These are phyloP conservation scores for Rhodotorula sphaerocarpa DNA, from an alignment of 768 basidiomycete genomes.

Conservation along the genomic window DNA sequence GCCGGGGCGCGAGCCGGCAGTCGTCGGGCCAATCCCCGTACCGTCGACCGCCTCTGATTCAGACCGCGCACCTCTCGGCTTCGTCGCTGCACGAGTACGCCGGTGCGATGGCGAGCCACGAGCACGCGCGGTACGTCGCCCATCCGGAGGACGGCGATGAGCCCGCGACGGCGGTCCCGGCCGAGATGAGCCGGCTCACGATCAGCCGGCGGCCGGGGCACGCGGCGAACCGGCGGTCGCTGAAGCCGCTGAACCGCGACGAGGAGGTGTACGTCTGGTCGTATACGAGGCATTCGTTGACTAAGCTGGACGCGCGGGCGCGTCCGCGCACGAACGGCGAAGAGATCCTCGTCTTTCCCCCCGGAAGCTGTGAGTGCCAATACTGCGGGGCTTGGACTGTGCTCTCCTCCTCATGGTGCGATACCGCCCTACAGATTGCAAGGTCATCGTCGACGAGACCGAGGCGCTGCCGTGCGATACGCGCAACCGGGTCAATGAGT, in stretches of 20 bases:
- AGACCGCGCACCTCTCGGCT: conserved; percentile 2
- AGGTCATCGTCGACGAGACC: conserved; percentile 6
- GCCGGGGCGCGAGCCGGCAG: background rate
- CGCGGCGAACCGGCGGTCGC: background rate
- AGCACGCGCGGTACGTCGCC: background rate
- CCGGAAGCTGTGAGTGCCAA: conserved; percentile 16
- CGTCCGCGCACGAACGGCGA: background rate
- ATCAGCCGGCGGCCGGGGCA: background rate
- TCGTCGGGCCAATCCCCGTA: background rate
- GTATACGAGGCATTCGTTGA: no score
- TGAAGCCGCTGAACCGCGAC: conserved; percentile 2
- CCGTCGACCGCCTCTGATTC: conserved; percentile 3
- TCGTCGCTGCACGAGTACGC: conserved; percentile 2
- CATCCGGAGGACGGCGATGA: background rate
- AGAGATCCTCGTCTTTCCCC: background rate
- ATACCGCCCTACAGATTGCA: no score
- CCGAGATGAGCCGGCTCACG: background rate
- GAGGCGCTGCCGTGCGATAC: conserved; percentile 24
- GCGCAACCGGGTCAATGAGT: conserved; percentile 3
- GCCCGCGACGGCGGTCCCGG: background rate
- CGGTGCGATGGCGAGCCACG: background rate
- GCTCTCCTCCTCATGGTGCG: no score
- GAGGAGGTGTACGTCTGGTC: conserved; percentile 20
- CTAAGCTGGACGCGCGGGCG: no score
- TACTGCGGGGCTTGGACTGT: no score